Base-by-base conservation (phyloP, 2,329 filamentous ascomycete genomes). In the Ophiostoma himal-ulmi region DNA sequence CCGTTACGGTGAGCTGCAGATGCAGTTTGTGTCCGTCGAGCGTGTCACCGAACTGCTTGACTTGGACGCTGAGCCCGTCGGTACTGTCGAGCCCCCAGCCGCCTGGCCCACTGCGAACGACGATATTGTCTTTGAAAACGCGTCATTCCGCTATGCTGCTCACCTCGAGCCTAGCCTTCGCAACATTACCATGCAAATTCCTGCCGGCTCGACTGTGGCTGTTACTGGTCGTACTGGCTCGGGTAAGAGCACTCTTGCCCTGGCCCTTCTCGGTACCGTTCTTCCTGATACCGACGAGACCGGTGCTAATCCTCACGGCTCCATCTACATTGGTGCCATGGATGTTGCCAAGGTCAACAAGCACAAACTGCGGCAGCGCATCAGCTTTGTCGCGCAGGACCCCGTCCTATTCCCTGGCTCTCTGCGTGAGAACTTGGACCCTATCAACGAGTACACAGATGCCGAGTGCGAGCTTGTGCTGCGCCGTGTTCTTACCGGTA, bases 11-110 rank as follows among this genome's bases (percentile, higher is more conserved):
- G 88, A 91, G 76, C 83, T 97, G 1, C 93, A 97, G 77, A 93
- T 97, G 86, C 91, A 96, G 76, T 96, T 96, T 74, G 93, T 96
- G 0, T 94, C 91, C 0, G 91, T 97, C 0, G 93, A 97, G 79
- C 87, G 93, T 57, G 89, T 97, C 0, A 88, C 95, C 11, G 92
- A 95, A 78, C 84, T 97, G 0, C 83, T 95, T 0, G 86, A 91
- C 71, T 85, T 97, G 0, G 91, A 94, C 20, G 87, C 92, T 76
- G 93, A 97, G 77, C 82, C 87, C 0, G 83, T 81, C 0, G 93
- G 92, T 0, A 83, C 85, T 0, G 79, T 92, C 3, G 80, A 86
- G 1, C 74, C 74, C 7, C 88, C 90, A 0, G 85, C 86, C 65
- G 86, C 86, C 68, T 97, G 93, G 93, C 93, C 93, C 0, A 84